Base-by-base conservation (phyloP, 345 rosid genomes). In the Camelina hispida region DNA sequence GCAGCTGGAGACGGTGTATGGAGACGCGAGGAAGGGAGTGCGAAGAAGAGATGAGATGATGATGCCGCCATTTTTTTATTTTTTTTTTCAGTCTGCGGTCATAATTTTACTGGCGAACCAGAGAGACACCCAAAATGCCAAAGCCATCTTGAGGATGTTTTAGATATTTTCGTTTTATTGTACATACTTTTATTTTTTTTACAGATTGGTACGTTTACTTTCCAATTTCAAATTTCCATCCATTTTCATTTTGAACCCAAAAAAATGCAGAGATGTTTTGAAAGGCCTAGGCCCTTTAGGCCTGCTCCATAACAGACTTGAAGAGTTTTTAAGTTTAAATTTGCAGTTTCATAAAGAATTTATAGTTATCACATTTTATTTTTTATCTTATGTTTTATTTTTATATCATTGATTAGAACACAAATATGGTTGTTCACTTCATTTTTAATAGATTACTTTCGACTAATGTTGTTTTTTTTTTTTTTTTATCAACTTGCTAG, bases 1-100 rank as follows among this genome's bases (percentile, higher is more conserved):
- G 69, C 23, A 30, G 75, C 42, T 38, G 23, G 54, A 50, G 54
- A 55, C 1, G 60, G 16, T 20, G 78, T 44, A n/a, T 14, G 72
- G 5, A 74, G 78, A 74, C 42, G 48, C 48, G 48, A 18, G 8
- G 80, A 35, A 62, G 75, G 71, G 66, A 76, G 18, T 44, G 71
- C 71, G 60, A 76, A 76, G 60, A 76, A 76, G 80, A 76, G 80
- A 76, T 62, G 75, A 69, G 80, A 69, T 69, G 80, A 69, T 62
- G 75, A 56, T 16, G 64, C 75, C 79, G 69, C 30, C 30, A 28
- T 28, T 28, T 28, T 28, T 28, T 28, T 28, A 20, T 28, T 28
- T 28, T 76, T 62, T 67, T 61, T 68, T 67, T 54, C 30, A 30
- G 18, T 74, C 30, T 74, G 71, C 78, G 78, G 78, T 74, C 71